Base-by-base conservation (phyloP, 2,329 filamentous ascomycete genomes). In the Spiromastix sp. region DNA sequence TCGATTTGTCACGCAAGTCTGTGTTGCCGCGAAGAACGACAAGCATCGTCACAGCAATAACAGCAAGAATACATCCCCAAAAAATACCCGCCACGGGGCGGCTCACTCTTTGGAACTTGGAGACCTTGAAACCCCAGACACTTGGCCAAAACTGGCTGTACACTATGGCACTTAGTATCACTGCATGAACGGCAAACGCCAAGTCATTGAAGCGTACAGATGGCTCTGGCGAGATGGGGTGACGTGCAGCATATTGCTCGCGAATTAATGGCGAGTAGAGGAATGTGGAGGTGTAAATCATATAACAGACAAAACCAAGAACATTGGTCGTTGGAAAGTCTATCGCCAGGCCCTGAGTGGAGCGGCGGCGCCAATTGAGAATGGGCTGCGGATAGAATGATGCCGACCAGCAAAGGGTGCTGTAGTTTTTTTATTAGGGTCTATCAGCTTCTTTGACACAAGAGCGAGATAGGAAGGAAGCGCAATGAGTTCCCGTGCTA, bases 311-410 rank as follows among this genome's bases (percentile, higher is more conserved):
- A 50, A 74, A 77, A 1, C 74, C 73, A 15, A 71, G 73, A 43
- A 79, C 75, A 28, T 66, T 85, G 48, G 82, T 73, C 18, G 62
- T 81, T 8, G 85, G 85, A 51, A 93, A 95, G 57, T 95, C 87
- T 45, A 93, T 79, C 1, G 85, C 84, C 4, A 89, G 79, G 26
- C 91, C 91, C 13, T 75, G 71, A 4, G 87, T 95, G 6, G 84
- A 82, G 38, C 75, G 74, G 36, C 85, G 79, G 19, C 67, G 68
- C 56, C 71, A 80, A 68, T 95, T 96, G 43, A 85, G 72, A 41
- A 93, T 62, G 5, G 82, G 77, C 56, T 96, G 91, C 2, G 89
- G 87, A 57, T 96, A 96, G 64, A 95, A 96, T 11, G 85, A 93
- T 11, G 79, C 63, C 9, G 83, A 89, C 89, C 89, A 91, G 59